phyloP scores from a whole-genome alignment of 192 early-diverging fungal species.

The Pilaira anomala region DNA sequence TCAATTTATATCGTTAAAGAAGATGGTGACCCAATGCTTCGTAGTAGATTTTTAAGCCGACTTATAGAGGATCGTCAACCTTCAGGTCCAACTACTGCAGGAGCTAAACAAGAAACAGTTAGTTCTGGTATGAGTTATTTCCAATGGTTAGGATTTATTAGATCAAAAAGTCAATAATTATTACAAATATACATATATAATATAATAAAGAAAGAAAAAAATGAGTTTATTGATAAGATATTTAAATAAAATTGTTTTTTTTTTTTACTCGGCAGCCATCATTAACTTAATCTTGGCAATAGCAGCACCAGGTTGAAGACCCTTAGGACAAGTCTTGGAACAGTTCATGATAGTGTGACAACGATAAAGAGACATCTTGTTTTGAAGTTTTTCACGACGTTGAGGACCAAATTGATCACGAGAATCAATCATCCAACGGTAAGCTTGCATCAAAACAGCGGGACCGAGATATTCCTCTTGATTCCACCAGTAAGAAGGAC shows the following conservation, averaged over 20 bases:
- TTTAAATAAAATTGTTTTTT: not conserved
- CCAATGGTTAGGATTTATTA: constrained; percentile 37
- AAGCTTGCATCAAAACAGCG: constrained; percentile 94
- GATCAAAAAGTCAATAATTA: constrained; percentile 24
- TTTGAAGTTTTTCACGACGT: constrained; percentile 85
- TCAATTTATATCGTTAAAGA: constrained; percentile 72
- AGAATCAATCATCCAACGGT: constrained; percentile 98
- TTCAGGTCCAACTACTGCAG: constrained; percentile 27
- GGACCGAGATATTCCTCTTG: constrained; percentile 91
- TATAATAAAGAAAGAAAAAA: too few species aligned
- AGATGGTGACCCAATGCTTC: constrained; percentile 70
- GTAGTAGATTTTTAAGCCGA: constrained; percentile 64
- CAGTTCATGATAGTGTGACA: constrained; percentile 99
- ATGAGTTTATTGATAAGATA: not conserved
- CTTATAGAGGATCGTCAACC: constrained; percentile 67
- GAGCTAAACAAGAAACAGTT: constrained; percentile 23
- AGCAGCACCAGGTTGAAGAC: constrained; percentile 93
- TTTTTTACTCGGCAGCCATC: constrained; percentile 71
- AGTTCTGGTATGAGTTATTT: constrained; percentile 37
- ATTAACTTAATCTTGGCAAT: constrained; percentile 96
- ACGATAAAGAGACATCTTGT: constrained; percentile 95
- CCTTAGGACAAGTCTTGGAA: constrained; percentile 95
- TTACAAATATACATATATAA: not conserved
- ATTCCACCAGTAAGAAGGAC: constrained; percentile 98
- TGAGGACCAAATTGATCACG: constrained; percentile 89